Percentiles rank a stretch among this genome's conserved stretches.
Conservation (phyloP, 176 grass and related monocot species). For the Cenchrus fungigraminus region DNA sequence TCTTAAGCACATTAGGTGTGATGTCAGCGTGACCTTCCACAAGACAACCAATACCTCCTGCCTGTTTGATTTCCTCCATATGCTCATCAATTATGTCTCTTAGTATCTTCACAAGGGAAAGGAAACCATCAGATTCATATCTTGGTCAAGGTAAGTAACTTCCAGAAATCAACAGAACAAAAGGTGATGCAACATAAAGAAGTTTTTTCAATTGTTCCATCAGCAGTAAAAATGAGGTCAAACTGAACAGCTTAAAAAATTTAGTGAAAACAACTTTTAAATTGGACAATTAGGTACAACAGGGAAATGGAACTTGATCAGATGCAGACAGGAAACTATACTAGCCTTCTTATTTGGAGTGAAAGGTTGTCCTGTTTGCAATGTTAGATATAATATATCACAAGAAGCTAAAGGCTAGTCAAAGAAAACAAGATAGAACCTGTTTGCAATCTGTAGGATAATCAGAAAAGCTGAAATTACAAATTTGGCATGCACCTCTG, state of each 20-base stretch:
- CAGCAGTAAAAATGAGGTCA: constrained; percentile 7
- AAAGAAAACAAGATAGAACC: neutral
- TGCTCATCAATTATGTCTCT: constrained; percentile 98
- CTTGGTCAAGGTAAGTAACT: constrained; percentile 31
- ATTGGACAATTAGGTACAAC: constrained; percentile 18
- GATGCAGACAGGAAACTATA: constrained; percentile 11
- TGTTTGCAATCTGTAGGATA: constrained; percentile 10
- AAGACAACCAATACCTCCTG: constrained; percentile 65
- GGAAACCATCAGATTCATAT: constrained; percentile 35
- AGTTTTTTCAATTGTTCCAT: constrained; percentile 9
- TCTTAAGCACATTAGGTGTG: constrained; percentile 31
- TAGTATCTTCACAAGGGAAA: constrained; percentile 70
- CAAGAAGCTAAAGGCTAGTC: constrained; percentile 1
- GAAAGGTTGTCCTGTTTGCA: constrained; percentile 4
- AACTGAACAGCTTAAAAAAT: constrained; percentile 7
- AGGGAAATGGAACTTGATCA: constrained; percentile 16
- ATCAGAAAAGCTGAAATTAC: constrained; percentile 14
- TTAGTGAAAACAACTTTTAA: neutral
- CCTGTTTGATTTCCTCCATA: constrained; percentile 94
- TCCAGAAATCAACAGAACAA: constrained; percentile 34
- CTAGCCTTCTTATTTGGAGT: neutral
- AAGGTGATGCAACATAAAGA: neutral
- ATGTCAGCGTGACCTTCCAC: constrained; percentile 45
- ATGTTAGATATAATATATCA: neutral
- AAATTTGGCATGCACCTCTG: constrained; percentile 63